Evolutionary conservation across 2,329 filamentous ascomycete species (phyloP).

Genomic region (Aspergillus costaricaensis): DNA sequence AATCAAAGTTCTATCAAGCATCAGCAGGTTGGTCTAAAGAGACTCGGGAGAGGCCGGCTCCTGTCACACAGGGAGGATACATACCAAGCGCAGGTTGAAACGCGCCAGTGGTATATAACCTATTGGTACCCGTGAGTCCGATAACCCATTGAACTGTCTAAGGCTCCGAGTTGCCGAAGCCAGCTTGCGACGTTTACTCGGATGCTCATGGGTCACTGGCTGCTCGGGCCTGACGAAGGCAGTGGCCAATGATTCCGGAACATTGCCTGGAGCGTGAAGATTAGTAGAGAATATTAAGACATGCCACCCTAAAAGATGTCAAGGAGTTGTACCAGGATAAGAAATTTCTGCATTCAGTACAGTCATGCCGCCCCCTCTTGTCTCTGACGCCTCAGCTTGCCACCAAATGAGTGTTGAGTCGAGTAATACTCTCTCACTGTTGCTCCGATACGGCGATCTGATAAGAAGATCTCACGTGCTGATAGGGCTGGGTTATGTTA

Average conservation of each 20-base stretch:
- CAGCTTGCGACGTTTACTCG: slow-evolving; percentile 38
- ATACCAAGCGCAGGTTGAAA: slow-evolving; percentile 35
- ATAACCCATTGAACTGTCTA: slow-evolving; percentile 18
- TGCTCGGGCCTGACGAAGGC: slow-evolving; percentile 23
- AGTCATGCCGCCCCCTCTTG: slow-evolving; percentile 19
- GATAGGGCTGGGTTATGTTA: slow-evolving; percentile 13
- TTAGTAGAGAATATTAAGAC: slow-evolving; percentile 3
- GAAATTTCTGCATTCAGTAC: slow-evolving; percentile 14
- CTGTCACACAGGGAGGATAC: slow-evolving; percentile 6
- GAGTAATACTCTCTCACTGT: neutral
- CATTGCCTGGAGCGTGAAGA: slow-evolving; percentile 19
- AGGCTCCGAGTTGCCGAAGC: slow-evolving; percentile 22
- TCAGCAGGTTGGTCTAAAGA: neutral
- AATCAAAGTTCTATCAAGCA: slow-evolving; percentile 23
- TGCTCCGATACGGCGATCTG: slow-evolving; percentile 3
- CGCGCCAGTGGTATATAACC: slow-evolving; percentile 38
- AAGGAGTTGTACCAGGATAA: slow-evolving; percentile 16
- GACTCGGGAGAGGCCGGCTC: neutral
- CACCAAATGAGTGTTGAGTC: slow-evolving; percentile 7
- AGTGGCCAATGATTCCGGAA: slow-evolving; percentile 27
- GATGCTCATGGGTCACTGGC: slow-evolving; percentile 21
- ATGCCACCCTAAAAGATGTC: neutral
- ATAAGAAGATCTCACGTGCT: slow-evolving; percentile 21
- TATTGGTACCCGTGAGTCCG: slow-evolving; percentile 21
- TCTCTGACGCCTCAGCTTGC: slow-evolving; percentile 1